Evolutionary conservation across 805 yeast genomes (phyloP), one percentile per base, ranked within the genome.

Genomic region (Pichia nakasei): DNA sequence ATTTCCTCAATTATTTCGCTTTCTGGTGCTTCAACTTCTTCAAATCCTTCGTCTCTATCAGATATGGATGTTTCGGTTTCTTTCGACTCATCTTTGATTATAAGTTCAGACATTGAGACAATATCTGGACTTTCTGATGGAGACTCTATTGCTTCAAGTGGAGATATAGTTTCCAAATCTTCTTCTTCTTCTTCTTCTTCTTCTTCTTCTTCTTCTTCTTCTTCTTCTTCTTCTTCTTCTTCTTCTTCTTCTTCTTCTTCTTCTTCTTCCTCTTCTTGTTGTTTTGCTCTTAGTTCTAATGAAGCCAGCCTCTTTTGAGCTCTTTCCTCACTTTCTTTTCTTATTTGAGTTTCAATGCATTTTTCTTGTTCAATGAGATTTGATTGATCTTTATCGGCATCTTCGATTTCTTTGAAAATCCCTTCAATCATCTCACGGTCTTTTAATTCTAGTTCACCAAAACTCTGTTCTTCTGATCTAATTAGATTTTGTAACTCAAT

Each of bases 351-450:
- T 37, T 37, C 39, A 37, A 24, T 17, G 4, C 32, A 24, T 22
- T 22, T 29, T 29, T 29, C 32, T 29, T 29, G 32, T 29, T 29
- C 32, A 29, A 29, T 29, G 15, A 29, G 32, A 5, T 13, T 29
- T 4, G 15, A 15, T 26, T 44, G 47, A 15, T 44, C 29, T n/a
- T 24, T 21, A 17, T 22, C n/a, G 5, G 41, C 15, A 4, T 32
- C 26, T 22, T 41, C 32, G n/a, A 44, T 19, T 21, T 44, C 47
- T 5, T 44, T 17, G 6, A 44, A 0, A n/a, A 37, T 37, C 5
- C n/a, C 12, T 13, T 20, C n/a, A 24, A 39, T 19, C 11, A 32
- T 9, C 17, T 36, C 17, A 5, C n/a, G 27, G 8, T 38, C 22
- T 13, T 32, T 19, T 12, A 13, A 11, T 6, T 24, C 40, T 21